Conservation (phyloP, 2,329 filamentous ascomycete genomes). For the Pseudogymnoascus sp. region DNA sequence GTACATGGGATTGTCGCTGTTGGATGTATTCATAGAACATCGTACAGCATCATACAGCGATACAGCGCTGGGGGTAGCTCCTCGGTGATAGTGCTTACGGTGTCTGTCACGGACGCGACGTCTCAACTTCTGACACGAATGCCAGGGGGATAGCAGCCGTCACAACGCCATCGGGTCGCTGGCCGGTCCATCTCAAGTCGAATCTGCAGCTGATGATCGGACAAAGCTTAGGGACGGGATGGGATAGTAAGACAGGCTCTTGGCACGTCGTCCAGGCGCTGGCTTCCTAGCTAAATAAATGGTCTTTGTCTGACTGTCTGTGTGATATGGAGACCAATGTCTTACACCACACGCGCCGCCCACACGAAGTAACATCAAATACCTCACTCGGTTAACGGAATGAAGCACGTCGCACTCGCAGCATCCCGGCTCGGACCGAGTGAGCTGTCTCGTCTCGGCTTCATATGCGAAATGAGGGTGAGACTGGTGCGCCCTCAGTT, state of each 20-base stretch:
- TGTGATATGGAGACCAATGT: neutral
- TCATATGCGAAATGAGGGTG: constrained; percentile 5
- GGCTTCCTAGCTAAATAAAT: neutral
- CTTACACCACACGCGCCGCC: neutral
- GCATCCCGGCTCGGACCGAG: constrained; percentile 6
- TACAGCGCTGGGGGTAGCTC: neutral
- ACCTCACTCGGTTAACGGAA: neutral
- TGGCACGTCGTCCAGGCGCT: neutral
- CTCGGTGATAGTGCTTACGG: neutral
- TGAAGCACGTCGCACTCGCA: constrained; percentile 1
- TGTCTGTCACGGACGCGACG: neutral
- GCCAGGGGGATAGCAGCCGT: neutral
- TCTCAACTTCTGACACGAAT: neutral
- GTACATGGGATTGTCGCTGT: neutral
- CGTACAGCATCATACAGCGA: neutral
- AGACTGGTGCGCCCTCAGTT: neutral
- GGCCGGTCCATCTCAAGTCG: neutral
- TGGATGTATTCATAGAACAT: neutral
- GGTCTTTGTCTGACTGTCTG: neutral
- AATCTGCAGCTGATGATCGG: constrained; percentile 3
- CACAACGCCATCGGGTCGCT: neutral
- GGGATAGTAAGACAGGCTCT: constrained; percentile 2
- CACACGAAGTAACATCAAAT: constrained; percentile 4
- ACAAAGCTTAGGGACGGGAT: neutral
- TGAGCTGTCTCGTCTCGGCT: neutral